phyloP scores from a whole-genome alignment of 2,329 filamentous ascomycete genomes.

The Epichloe hybrida region DNA sequence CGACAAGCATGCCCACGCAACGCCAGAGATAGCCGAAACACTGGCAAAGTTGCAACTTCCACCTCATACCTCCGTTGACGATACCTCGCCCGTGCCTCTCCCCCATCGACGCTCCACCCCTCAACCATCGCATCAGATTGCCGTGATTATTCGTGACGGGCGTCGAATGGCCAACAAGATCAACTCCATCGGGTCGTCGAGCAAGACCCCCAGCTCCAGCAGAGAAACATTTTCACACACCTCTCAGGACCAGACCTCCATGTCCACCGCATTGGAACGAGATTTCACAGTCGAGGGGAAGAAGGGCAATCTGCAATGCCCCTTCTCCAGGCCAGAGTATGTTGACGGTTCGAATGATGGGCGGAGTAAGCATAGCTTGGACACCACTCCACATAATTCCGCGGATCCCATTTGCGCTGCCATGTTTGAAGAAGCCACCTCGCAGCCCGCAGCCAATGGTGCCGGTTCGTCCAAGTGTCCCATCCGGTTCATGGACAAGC shows the following conservation, averaged over 20 bases:
- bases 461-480: conserved; percentile 59
- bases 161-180: conserved; percentile 43
- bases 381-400: conserved; percentile 34
- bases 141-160: conserved; percentile 50
- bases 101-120: conserved; percentile 32
- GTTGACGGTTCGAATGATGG: conserved; percentile 17
- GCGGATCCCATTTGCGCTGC: conserved; percentile 50
- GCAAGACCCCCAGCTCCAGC: conserved; percentile 37
- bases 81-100: conserved; percentile 38
- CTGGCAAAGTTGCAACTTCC: conserved; percentile 54
- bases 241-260: conserved; percentile 36
- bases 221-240: conserved; percentile 32
- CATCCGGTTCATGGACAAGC: conserved; percentile 83
- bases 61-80: conserved; percentile 34
- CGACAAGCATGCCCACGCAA: conserved; percentile 53
- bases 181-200: conserved; percentile 32
- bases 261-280: conserved; percentile 60
- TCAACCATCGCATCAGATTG: conserved; percentile 38
- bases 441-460: conserved; percentile 34
- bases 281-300: conserved; percentile 78
- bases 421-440: conserved; percentile 47
- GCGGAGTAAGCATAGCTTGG: conserved; percentile 12
- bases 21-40: conserved; percentile 52
- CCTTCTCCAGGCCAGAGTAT: conserved; percentile 46
- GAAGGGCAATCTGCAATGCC: conserved; percentile 67